phyloP scores from a whole-genome alignment of 73 alveolate genomes.

The Tetrahymena malaccensis region DNA sequence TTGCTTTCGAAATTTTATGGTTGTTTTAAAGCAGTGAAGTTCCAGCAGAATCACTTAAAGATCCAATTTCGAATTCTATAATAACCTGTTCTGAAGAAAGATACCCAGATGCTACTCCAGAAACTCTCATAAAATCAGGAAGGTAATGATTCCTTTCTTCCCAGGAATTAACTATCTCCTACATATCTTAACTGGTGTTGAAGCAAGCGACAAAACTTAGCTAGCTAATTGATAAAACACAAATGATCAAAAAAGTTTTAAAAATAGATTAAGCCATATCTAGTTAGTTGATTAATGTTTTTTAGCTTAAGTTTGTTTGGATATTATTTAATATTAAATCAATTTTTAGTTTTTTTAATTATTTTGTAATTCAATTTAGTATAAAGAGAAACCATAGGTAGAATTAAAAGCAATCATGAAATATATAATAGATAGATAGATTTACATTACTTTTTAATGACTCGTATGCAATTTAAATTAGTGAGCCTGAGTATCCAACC shows the following conservation, averaged over 20 bases:
- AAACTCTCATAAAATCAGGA: not conserved
- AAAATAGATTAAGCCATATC: not conserved
- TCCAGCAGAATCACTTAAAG: not conserved
- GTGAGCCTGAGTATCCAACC: too few relatives aligned
- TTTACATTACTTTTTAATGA: too few relatives aligned
- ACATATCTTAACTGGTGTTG: not conserved
- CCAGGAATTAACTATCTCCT: not conserved
- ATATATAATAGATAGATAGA: too few relatives aligned
- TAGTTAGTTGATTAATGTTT: too few relatives aligned
- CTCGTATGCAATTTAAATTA: too few relatives aligned
- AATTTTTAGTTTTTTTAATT: too few relatives aligned
- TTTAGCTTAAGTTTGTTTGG: too few relatives aligned
- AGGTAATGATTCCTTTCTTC: not conserved
- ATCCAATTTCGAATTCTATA: not conserved
- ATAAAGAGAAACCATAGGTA: too few relatives aligned
- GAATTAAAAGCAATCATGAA: too few relatives aligned
- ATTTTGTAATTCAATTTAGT: too few relatives aligned
- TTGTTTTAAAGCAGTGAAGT: not conserved
- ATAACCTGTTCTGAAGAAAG: not conserved
- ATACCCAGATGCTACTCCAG: not conserved
- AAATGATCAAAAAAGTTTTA: not conserved
- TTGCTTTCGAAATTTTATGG: not conserved
- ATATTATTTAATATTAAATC: too few relatives aligned
- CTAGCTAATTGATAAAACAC: not conserved
- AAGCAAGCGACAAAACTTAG: not conserved